A percentile compares a stretch with the other conserved stretches of the same genome.
Evolutionary conservation across 176 grass and related monocot species (phyloP).

Genomic region (Oryza nivara): DNA sequence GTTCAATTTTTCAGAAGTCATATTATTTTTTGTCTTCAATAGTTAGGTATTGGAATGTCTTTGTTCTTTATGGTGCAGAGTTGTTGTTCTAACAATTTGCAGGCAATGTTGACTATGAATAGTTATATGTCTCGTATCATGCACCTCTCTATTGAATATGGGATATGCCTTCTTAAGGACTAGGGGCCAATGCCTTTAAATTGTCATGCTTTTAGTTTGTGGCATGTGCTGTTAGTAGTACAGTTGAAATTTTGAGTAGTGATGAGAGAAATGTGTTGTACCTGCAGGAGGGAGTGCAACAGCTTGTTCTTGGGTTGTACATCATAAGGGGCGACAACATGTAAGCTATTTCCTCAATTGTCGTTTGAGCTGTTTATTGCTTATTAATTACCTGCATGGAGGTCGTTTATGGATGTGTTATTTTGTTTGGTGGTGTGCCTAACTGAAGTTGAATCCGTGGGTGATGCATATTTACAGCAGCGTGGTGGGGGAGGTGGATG

Average conservation of each 20-base stretch:
- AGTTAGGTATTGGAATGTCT: neutral
- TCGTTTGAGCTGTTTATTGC: neutral
- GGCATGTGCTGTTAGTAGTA: neutral
- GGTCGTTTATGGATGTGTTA: neutral
- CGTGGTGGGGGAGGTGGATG: conserved; percentile 87
- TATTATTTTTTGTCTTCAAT: neutral
- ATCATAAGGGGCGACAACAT: conserved; percentile 97
- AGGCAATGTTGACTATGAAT: neutral
- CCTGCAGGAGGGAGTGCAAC: conserved; percentile 84
- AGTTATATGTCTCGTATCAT: neutral
- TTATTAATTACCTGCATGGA: neutral
- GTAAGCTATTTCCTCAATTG: conserved; percentile 45
- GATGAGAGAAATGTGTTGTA: neutral
- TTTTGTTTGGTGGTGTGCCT: conserved; percentile 5
- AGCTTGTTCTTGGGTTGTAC: conserved; percentile 87
- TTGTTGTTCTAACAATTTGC: neutral
- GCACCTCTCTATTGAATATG: neutral
- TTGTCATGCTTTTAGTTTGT: neutral
- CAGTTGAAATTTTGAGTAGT: neutral
- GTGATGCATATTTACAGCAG: conserved; percentile 49
- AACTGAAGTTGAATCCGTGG: neutral
- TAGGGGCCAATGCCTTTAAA: neutral
- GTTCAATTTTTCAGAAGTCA: neutral
- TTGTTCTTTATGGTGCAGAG: neutral
- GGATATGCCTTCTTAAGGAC: neutral